phyloP scores from a whole-genome alignment of 805 yeast genomes.

The Candida insectalens region DNA sequence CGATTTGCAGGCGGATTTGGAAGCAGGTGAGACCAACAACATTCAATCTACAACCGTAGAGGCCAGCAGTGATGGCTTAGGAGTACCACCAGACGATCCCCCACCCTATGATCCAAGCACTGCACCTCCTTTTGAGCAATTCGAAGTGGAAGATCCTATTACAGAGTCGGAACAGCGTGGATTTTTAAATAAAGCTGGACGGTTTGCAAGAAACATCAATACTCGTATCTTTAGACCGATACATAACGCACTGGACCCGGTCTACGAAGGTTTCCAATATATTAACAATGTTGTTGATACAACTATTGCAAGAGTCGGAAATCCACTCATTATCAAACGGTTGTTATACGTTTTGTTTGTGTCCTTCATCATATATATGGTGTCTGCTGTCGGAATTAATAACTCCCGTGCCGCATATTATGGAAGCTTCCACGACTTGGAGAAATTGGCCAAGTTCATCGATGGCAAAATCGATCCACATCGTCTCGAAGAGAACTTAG shows the following conservation, averaged over 20 bases:
- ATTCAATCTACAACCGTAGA: too few relatives aligned
- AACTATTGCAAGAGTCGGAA: slow-evolving; percentile 58
- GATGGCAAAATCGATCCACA: slow-evolving; percentile 42
- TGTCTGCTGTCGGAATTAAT: slow-evolving; percentile 47
- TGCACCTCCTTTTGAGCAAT: slow-evolving; percentile 26
- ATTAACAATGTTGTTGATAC: slow-evolving; percentile 42
- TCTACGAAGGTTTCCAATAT: slow-evolving; percentile 36
- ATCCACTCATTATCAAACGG: slow-evolving; percentile 76
- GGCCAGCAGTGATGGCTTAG: too few relatives aligned
- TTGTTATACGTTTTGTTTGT: slow-evolving; percentile 61
- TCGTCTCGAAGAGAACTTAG: slow-evolving; percentile 53
- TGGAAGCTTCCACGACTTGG: slow-evolving; percentile 59
- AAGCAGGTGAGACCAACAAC: too few relatives aligned
- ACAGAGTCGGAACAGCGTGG: neutral
- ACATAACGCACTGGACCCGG: slow-evolving; percentile 38
- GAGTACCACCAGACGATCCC: too few relatives aligned
- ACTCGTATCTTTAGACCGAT: slow-evolving; percentile 32
- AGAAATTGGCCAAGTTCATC: slow-evolving; percentile 38
- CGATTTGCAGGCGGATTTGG: too few relatives aligned
- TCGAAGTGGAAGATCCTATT: slow-evolving; percentile 35
- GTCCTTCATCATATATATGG: slow-evolving; percentile 44
- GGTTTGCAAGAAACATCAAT: slow-evolving; percentile 28
- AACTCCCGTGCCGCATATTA: slow-evolving; percentile 27
- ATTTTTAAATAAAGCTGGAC: slow-evolving; percentile 27
- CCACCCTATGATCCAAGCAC: slow-evolving; percentile 19